Conservation (phyloP, 2,329 filamentous ascomycete genomes). For the Aspergillus hortae region DNA sequence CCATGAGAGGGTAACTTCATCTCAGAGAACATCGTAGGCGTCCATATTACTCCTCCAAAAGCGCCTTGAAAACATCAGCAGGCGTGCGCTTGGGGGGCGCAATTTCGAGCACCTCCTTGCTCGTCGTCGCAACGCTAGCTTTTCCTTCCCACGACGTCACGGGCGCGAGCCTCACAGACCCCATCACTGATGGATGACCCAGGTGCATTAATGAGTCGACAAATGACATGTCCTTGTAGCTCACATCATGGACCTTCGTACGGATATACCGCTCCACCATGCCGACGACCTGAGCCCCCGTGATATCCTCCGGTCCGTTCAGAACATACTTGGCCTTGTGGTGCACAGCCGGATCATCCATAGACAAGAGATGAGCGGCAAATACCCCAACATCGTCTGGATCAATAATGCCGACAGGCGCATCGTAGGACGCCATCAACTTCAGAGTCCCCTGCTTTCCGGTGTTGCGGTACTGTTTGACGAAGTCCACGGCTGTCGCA, state of each 20-base stretch:
- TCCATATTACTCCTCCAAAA: constrained; percentile 9
- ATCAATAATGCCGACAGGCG: constrained; percentile 29
- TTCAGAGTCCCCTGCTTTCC: constrained; percentile 28
- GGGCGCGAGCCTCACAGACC: constrained; percentile 23
- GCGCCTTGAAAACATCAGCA: constrained; percentile 16
- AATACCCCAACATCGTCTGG: constrained; percentile 32
- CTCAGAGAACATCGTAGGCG: no score
- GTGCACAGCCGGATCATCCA: constrained; percentile 26
- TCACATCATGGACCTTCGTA: constrained; percentile 23
- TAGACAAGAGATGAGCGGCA: constrained; percentile 33
- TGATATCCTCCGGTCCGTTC: constrained; percentile 41
- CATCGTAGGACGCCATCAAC: constrained; percentile 27
- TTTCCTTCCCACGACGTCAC: constrained; percentile 32
- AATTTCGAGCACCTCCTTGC: constrained; percentile 28
- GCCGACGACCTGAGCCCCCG: constrained; percentile 30
- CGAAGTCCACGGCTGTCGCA: constrained; percentile 20
- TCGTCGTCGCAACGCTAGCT: constrained; percentile 20
- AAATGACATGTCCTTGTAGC: constrained; percentile 29
- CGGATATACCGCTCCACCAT: constrained; percentile 36
- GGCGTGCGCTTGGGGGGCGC: constrained; percentile 27
- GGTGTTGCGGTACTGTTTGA: constrained; percentile 33
- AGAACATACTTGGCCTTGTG: constrained; percentile 36
- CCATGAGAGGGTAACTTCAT: no score
- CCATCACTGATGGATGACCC: constrained; percentile 13
- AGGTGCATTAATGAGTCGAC: constrained; percentile 21